phyloP scores from a whole-genome alignment of 352 stramenopile species.

The Pythium sp. region DNA sequence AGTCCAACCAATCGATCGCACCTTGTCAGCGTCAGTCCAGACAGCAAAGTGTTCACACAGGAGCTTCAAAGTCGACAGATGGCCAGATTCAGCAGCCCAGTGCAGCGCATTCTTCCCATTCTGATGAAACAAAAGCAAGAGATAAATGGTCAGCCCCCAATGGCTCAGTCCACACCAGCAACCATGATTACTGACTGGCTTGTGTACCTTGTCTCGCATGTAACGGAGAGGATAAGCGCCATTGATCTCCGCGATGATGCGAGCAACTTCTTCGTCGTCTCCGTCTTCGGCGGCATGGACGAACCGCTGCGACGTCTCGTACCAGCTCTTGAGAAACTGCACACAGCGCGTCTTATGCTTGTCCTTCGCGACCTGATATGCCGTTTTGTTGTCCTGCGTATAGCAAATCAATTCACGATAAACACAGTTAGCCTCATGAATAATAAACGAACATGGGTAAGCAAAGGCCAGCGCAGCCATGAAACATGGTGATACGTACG shows the following conservation, averaged over 20 bases:
- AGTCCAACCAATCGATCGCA: conserved; percentile 13
- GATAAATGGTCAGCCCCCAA: neutral
- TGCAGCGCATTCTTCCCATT: conserved; percentile 89
- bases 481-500: conserved; percentile 30
- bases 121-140: conserved; percentile 20
- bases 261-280: conserved; percentile 72
- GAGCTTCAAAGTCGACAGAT: conserved; percentile 78
- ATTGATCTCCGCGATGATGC: conserved; percentile 82
- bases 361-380: conserved; percentile 86
- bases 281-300: conserved; percentile 80
- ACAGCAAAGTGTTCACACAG: conserved; percentile 71
- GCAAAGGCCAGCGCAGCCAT: neutral
- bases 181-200: neutral
- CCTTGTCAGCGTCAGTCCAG: conserved; percentile 82
- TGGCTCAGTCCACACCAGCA: neutral
- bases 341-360: conserved; percentile 88
- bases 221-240: conserved; percentile 71
- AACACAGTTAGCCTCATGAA: neutral
- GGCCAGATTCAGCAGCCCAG: conserved; percentile 75
- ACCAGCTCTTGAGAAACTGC: conserved; percentile 86
- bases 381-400: conserved; percentile 83
- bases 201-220: conserved; percentile 78
- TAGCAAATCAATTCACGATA: neutral
- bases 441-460: neutral
- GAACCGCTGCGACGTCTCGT: conserved; percentile 88